A percentile compares a stretch with the other conserved stretches of the same genome.
Evolutionary conservation across 805 yeast species (phyloP).

Genomic region (Debaryomyces tyrocola): DNA sequence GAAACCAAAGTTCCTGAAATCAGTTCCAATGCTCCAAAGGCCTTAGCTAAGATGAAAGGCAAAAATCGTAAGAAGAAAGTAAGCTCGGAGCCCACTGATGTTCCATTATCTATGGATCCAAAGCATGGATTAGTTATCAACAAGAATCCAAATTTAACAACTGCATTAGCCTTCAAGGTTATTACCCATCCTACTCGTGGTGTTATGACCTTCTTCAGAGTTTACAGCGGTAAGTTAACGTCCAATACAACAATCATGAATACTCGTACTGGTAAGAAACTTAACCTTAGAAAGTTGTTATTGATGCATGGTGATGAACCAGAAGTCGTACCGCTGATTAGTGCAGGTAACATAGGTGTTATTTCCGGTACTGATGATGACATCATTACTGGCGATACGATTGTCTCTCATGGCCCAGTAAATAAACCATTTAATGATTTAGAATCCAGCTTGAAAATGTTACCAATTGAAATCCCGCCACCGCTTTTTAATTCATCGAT

Average conservation of each 20-base stretch:
- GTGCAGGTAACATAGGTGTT: constrained; percentile 89
- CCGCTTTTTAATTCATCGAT: constrained; percentile 87
- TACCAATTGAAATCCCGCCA: constrained; percentile 85
- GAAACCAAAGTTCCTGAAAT: constrained; percentile 63
- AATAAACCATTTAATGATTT: constrained; percentile 45
- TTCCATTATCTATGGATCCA: constrained; percentile 39
- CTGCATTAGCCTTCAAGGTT: constrained; percentile 90
- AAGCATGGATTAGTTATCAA: constrained; percentile 52
- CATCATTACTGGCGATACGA: constrained; percentile 87
- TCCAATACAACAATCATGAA: constrained; percentile 64
- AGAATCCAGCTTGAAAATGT: constrained; percentile 48
- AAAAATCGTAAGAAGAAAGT: constrained; percentile 10
- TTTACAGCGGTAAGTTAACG: constrained; percentile 76
- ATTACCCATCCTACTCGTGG: constrained; percentile 83
- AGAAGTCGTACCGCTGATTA: constrained; percentile 61
- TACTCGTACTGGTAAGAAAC: constrained; percentile 65
- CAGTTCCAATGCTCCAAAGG: constrained; percentile 16
- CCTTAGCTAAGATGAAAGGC: constrained; percentile 16
- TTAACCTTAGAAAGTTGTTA: constrained; percentile 66
- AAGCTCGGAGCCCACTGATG: constrained; percentile 8
- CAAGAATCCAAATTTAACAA: constrained; percentile 57
- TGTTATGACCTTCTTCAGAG: constrained; percentile 79
- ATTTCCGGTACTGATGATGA: constrained; percentile 68
- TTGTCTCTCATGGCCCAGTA: constrained; percentile 57
- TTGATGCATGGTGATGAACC: constrained; percentile 89